Evolutionary conservation across 345 rosid genomes (phyloP).

Genomic region (Rhodamnia rubescens): DNA sequence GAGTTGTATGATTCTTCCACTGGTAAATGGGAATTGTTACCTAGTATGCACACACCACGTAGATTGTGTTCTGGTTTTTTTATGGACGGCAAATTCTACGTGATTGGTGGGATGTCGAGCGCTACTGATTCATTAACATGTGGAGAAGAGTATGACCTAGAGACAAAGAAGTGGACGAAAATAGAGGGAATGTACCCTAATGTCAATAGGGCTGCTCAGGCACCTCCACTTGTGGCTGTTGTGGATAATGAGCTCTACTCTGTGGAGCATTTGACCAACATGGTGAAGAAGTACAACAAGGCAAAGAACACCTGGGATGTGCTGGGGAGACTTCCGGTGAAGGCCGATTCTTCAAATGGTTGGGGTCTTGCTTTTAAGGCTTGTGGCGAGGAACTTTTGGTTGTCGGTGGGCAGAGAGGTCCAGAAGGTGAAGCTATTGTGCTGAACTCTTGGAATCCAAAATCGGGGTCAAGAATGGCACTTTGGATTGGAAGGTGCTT

Average conservation of each 20-base stretch:
- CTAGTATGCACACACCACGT: conserved; percentile 58
- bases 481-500: conserved; percentile 69
- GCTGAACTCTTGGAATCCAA: conserved; percentile 71
- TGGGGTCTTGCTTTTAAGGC: conserved; percentile 90
- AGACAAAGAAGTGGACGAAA: conserved; percentile 53
- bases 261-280: conserved; percentile 54
- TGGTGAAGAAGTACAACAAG: conserved; percentile 73
- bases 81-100: conserved; percentile 74
- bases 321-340: conserved; percentile 68
- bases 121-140: conserved; percentile 46
- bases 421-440: conserved; percentile 56
- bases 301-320: conserved; percentile 51
- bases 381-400: conserved; percentile 51
- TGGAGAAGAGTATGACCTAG: conserved; percentile 63
- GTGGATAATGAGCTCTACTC: conserved; percentile 65
- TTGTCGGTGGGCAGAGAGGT: conserved; percentile 68
- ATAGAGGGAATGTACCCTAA: conserved; percentile 74
- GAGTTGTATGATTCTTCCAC: conserved; percentile 57
- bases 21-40: conserved; percentile 64
- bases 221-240: conserved; percentile 78
- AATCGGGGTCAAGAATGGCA: conserved; percentile 42
- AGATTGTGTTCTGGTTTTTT: conserved; percentile 75
- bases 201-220: conserved; percentile 67
- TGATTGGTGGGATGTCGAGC: conserved; percentile 68
- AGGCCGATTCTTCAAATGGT: conserved; percentile 68